Evolutionary conservation across 2,329 filamentous ascomycete genomes (phyloP), one percentile per base, ranked within the genome.

Genomic region (Xylariaceae sp.): DNA sequence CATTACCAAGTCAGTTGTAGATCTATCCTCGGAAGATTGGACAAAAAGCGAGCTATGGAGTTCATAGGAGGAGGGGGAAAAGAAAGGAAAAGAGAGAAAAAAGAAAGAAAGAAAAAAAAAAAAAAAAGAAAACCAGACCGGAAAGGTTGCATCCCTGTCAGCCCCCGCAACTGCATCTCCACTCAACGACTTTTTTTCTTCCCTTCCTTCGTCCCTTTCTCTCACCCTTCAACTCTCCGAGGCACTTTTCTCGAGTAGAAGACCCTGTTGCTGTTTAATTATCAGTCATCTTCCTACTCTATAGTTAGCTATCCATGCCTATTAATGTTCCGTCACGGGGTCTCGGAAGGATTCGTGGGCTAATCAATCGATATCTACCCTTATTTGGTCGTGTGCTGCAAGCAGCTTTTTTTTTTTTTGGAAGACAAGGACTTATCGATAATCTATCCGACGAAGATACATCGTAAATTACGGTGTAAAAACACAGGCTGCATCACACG

Each of bases 131-230:
- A 41, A 19, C 29, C 21, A 40, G 34, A 36, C 29, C 33, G 37
- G 42, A 32, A 32, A 32, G 14, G 19, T 27, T 14, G 14, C 36
- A 51, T 50, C 49, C 49, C 48, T 54, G 47, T 50, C 37, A 45
- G 51, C 56, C 58, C 57, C 57, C 53, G 56, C 58, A 41, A 35
- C 42, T 53, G 44, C 40, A 23, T 47, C 48, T 43, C 49, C 49
- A 46, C 47, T 36, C 16, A 27, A 14, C 17, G 42, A 49, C 50
- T 52, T 55, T 50, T 53, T 48, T 52, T 47, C 44, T 43, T 50
- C 48, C 54, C 40, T 29, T 46, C 39, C 49, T 42, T 44, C 37
- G 23, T 44, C 37, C 46, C 38, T 43, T 39, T 39, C 33, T 41
- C 22, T 21, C 40, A 12, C 39, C 7, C 8, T 36, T 41, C 17